Percentiles rank a stretch among this genome's conserved stretches.
Evolutionary conservation across 192 early-diverging fungal genomes (phyloP).

Genomic region (Pilobolus umbonatus): DNA sequence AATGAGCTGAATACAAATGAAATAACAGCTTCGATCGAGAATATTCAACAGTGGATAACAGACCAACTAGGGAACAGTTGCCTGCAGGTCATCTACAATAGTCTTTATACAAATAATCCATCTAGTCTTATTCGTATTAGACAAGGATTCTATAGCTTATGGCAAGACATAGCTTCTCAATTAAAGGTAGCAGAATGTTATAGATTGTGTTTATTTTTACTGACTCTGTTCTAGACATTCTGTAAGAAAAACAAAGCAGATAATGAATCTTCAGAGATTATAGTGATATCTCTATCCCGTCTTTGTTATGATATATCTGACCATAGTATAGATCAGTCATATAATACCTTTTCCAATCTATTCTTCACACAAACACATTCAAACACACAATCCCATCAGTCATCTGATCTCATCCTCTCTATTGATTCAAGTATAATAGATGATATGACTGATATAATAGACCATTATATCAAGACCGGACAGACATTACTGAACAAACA

Average conservation of each 20-base stretch:
- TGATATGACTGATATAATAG: slow-evolving; percentile 11
- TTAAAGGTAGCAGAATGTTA: slow-evolving; percentile 22
- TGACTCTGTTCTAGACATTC: slow-evolving; percentile 6
- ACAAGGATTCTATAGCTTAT: slow-evolving; percentile 31
- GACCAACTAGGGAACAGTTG: slow-evolving; percentile 16
- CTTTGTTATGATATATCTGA: slow-evolving; percentile 38
- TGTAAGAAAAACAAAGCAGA: not conserved
- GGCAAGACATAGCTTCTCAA: slow-evolving; percentile 33
- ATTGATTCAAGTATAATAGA: slow-evolving; percentile 6
- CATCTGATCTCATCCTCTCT: not conserved
- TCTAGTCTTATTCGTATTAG: slow-evolving; percentile 33
- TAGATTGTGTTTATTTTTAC: no score
- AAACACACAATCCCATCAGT: not conserved
- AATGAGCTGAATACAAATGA: not conserved
- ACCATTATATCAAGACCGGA: slow-evolving; percentile 14
- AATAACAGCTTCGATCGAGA: slow-evolving; percentile 2
- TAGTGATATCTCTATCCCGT: slow-evolving; percentile 26
- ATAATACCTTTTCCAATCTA: not conserved
- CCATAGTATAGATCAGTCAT: slow-evolving; percentile 14
- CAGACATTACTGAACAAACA: slow-evolving; percentile 17
- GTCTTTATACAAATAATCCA: slow-evolving; percentile 34
- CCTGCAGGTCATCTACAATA: slow-evolving; percentile 37
- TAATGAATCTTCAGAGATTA: slow-evolving; percentile 6
- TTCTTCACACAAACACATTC: not conserved
- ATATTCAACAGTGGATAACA: slow-evolving; percentile 4